Conservation (phyloP, 2,329 filamentous ascomycete genomes). For the Colletotrichum euphorbiae region DNA sequence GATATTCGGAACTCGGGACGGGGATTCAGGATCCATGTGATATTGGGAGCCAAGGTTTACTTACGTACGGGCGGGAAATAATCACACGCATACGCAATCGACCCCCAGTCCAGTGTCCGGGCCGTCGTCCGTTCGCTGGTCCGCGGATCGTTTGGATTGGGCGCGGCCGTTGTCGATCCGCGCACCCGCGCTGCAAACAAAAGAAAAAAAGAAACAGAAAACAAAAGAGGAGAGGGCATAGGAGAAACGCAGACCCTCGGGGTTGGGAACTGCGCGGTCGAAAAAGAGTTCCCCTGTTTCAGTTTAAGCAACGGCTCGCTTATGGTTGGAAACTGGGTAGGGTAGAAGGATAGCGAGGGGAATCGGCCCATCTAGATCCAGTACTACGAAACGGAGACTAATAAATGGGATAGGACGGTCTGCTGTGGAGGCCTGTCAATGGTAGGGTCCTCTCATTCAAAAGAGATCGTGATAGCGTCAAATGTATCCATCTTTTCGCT, state of each 20-base stretch:
- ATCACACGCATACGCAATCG: background rate
- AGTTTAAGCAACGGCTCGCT: constrained; percentile 20
- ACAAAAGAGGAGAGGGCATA: too few species aligned
- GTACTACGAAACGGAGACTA: constrained; percentile 21
- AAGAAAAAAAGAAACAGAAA: background rate
- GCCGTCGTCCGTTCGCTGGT: constrained; percentile 1
- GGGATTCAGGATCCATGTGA: background rate
- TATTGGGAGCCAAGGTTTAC: too few species aligned
- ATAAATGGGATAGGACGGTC: constrained; percentile 3
- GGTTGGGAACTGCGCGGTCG: background rate
- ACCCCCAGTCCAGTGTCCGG: constrained; percentile 9
- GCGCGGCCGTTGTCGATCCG: background rate
- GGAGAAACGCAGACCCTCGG: background rate
- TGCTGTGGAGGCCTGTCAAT: background rate
- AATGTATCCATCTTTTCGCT: background rate
- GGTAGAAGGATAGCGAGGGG: background rate
- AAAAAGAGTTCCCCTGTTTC: constrained; percentile 27
- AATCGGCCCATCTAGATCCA: constrained; percentile 7
- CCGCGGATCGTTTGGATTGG: background rate
- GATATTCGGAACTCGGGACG: constrained; percentile 2
- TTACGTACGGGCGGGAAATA: background rate
- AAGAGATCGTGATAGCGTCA: constrained; percentile 9
- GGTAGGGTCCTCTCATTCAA: background rate
- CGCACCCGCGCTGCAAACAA: background rate
- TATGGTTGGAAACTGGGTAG: too few species aligned